Percentiles rank a stretch among this genome's conserved stretches.
Evolutionary conservation across 345 rosid genomes (phyloP).

Genomic region (Stellera chamaejasme): DNA sequence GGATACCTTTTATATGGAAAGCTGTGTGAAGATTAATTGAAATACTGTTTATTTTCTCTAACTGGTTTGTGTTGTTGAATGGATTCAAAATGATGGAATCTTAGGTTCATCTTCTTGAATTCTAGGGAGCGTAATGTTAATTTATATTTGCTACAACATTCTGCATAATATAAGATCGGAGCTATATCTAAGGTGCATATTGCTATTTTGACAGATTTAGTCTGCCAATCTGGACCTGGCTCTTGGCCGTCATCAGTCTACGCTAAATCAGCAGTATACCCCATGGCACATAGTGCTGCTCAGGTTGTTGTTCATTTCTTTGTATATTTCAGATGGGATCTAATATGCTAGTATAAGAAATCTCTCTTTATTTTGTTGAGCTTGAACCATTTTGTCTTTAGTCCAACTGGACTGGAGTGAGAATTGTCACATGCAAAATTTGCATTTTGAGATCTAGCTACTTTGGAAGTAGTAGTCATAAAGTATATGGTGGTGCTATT

Average conservation of each 20-base stretch:
- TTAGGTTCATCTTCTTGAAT: too few species aligned
- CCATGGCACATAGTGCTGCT: slow-evolving; percentile 98
- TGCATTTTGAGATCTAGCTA: too few species aligned
- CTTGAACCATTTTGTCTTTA: neutral
- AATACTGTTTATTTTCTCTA: too few species aligned
- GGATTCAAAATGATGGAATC: too few species aligned
- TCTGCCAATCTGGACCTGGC: slow-evolving; percentile 98
- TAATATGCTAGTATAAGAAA: slow-evolving; percentile 6
- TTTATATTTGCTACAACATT: neutral
- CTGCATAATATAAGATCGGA: slow-evolving; percentile 1
- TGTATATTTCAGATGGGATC: slow-evolving; percentile 8
- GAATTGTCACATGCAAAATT: too few species aligned
- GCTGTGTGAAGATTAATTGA: too few species aligned
- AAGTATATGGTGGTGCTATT: neutral
- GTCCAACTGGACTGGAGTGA: neutral
- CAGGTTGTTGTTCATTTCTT: slow-evolving; percentile 47
- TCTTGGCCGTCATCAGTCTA: slow-evolving; percentile 85
- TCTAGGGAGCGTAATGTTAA: neutral
- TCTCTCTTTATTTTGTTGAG: slow-evolving; percentile 2
- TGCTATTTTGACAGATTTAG: slow-evolving; percentile 52
- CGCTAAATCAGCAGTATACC: slow-evolving; percentile 75
- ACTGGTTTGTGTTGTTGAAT: too few species aligned
- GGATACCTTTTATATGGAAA: too few species aligned
- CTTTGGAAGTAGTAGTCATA: too few species aligned
- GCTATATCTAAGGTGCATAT: slow-evolving; percentile 6